phyloP scores from a whole-genome alignment of 208 protist species.

The Acanthamoeba divionensis region DNA sequence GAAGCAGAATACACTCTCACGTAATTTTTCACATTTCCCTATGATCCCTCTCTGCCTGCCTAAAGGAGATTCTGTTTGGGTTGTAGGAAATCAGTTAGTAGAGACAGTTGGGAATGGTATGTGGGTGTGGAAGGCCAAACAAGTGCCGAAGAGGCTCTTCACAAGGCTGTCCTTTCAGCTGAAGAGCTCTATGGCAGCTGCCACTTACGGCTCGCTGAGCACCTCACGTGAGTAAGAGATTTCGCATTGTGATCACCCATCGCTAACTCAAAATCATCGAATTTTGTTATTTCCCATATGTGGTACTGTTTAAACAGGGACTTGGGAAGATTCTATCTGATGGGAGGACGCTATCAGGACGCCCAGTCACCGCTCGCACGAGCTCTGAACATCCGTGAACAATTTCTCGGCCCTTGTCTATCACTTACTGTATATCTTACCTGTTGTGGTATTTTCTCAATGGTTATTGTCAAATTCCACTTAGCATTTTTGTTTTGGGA shows the following conservation, averaged over 20 bases:
- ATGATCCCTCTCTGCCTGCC: neutral
- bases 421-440: neutral
- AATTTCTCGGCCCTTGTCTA: neutral
- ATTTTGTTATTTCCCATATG: neutral
- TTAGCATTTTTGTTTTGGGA: no score
- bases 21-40: neutral
- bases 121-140: neutral
- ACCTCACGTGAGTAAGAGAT: neutral
- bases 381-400: neutral
- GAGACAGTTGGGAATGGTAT: neutral
- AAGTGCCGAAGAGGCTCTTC: neutral
- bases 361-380: neutral
- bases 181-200: slow-evolving; percentile 1
- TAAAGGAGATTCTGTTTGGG: neutral
- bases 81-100: neutral
- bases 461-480: no score
- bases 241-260: neutral
- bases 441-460: neutral
- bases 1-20: neutral
- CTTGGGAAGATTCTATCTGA: neutral
- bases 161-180: neutral
- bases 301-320: neutral
- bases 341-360: neutral
- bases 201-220: slow-evolving; percentile 32
- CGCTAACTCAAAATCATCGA: neutral